phyloP scores from a whole-genome alignment of 352 stramenopile genomes.

The Aphanomyces euteiches region DNA sequence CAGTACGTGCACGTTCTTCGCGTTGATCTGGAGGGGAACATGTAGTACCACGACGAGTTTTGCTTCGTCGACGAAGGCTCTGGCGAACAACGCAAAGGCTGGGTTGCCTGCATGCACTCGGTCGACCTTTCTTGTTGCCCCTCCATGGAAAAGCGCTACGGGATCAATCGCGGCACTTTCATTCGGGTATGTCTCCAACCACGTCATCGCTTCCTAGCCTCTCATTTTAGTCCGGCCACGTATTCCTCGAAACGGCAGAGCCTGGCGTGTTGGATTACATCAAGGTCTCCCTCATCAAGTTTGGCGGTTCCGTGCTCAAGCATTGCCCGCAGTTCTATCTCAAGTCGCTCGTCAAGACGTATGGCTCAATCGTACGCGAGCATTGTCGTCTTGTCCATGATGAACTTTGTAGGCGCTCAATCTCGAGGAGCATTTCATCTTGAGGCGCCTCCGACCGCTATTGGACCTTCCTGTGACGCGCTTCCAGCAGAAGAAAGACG shows the following conservation, averaged over 20 bases:
- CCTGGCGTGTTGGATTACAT: neutral
- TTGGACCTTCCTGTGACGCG: neutral
- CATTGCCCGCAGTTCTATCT: neutral
- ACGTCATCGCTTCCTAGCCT: neutral
- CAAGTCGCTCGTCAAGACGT: neutral
- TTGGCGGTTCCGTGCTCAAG: neutral
- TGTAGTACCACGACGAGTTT: constrained; percentile 25
- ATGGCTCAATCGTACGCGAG: neutral
- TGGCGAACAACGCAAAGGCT: neutral
- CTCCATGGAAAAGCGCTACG: neutral
- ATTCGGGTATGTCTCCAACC: neutral
- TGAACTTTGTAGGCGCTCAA: constrained; percentile 8
- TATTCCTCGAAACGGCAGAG: neutral
- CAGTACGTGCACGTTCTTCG: neutral
- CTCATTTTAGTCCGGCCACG: constrained; percentile 2
- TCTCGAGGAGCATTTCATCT: constrained; percentile 22
- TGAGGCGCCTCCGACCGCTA: neutral
- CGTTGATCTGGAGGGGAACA: neutral
- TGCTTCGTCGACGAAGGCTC: constrained; percentile 12
- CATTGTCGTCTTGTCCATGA: neutral
- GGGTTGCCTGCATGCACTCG: constrained; percentile 16
- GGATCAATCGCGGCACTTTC: neutral
- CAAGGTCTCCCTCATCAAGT: neutral
- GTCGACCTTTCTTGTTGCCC: neutral
- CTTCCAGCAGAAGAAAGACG: constrained; percentile 9